Base-by-base conservation (phyloP, 352 stramenopile species). In the Pythium monospermum region DNA sequence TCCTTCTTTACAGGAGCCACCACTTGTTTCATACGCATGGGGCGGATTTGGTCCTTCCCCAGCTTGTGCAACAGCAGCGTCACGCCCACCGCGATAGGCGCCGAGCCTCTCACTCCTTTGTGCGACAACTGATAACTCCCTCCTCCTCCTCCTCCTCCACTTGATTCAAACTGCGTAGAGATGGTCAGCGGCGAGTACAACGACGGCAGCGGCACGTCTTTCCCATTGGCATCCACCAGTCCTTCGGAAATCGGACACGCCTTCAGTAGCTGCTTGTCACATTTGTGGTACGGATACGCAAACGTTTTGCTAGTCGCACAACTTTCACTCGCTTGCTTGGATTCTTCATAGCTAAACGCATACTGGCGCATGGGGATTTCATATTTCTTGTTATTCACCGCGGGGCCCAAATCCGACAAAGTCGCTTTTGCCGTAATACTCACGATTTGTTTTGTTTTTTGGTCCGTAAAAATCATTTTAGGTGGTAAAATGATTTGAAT, bases 331-430 rank as follows among this genome's bases (percentile, higher is more conserved):
- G 30, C 27, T 11, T 11, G 25, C 5, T 11, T 12, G 10, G 44
- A 49, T 39, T 57, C 38, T 8, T 51, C 40, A n/a, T 57, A 57
- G 22, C 19, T n/a, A 25, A 51, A 57, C 18, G 18, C 23, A 22
- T 37, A 57, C 31, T 35, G 41, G n/a, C 50, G 50, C n/a, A 16
- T 16, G 22, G 50, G 50, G 26, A 57, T 57, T 23, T 40, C 18
- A 39, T 52, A 57, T 18, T 19, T n/a, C 22, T 57, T 49, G 28
- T 51, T 51, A n/a, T 57, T 57, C 19, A 51, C 50, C 21, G 50
- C 50, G 23, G 50, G 50, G 8, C 50, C 50, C 13, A 57, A 28
- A 38, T 57, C 39, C 18, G 50, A 42, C 4, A 57, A 12, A 10
- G 21, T 27, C 33, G 50, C 39, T 4, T 30, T 47, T 22, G 50